Conservation (phyloP, 345 rosid genomes). For the Eucalyptus tenuipes region DNA sequence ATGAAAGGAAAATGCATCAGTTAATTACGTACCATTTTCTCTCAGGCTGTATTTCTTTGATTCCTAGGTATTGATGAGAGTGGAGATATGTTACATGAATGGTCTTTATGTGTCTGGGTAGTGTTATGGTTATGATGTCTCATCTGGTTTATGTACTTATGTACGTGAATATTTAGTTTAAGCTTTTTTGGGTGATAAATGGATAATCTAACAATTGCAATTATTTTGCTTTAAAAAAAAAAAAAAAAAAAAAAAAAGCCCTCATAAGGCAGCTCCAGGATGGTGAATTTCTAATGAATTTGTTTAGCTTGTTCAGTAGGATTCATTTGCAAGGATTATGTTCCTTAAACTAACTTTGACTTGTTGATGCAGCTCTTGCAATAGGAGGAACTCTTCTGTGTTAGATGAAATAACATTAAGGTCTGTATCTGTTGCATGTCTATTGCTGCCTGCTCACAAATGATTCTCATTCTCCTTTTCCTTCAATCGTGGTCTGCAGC, state of each 20-base stretch:
- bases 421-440: constrained; percentile 13
- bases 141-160: background rate
- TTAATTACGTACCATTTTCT: background rate
- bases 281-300: background rate
- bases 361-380: constrained; percentile 32
- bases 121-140: background rate
- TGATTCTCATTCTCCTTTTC: background rate
- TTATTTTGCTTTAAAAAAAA: background rate
- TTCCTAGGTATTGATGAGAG: background rate
- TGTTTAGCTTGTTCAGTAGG: background rate
- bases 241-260: too few relatives aligned
- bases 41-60: background rate
- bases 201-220: background rate
- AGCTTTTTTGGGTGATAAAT: background rate
- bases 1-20: background rate
- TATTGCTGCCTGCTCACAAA: background rate
- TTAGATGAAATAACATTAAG: constrained; percentile 26
- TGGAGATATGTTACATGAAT: background rate
- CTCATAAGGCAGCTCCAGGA: background rate
- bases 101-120: background rate
- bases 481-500: background rate
- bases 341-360: background rate
- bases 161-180: background rate
- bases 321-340: background rate
- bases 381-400: constrained; percentile 17